These are phyloP conservation scores for Torrubiellomyces zombiae DNA, from an alignment of 2,329 filamentous ascomycete species.

Conservation along the genomic window DNA sequence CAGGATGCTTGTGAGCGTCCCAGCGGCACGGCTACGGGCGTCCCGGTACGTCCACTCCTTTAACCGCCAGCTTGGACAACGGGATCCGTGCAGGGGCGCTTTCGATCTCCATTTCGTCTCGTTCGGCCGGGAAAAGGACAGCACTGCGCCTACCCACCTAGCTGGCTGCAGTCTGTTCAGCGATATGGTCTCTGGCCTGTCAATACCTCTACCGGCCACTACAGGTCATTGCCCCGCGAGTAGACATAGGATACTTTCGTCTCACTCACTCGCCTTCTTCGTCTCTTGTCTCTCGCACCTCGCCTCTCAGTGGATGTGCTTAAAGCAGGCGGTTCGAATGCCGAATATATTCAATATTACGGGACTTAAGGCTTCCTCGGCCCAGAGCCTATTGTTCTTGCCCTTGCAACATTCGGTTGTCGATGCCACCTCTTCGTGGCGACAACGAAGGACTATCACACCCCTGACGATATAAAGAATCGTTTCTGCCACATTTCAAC, in stretches of 20 bases:
- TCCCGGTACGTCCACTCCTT: constrained; percentile 1
- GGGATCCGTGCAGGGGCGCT: constrained; percentile 3
- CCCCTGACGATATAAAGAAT: constrained; percentile 4
- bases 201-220: constrained; percentile 1
- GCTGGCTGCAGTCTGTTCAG: constrained; percentile 2
- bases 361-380: constrained; percentile 13
- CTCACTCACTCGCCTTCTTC: constrained; percentile 1
- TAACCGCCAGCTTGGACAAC: constrained; percentile 1
- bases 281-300: constrained; percentile 12
- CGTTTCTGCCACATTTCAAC: background rate
- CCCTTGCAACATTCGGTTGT: background rate
- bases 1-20: constrained; percentile 1
- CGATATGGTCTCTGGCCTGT: constrained; percentile 1
- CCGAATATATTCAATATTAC: constrained; percentile 16
- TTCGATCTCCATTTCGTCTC: constrained; percentile 4
- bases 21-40: constrained; percentile 1
- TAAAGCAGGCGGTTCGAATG: constrained; percentile 20
- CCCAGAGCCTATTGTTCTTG: background rate
- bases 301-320: constrained; percentile 16
- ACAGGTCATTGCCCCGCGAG: too few relatives aligned
- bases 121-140: constrained; percentile 6
- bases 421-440: background rate
- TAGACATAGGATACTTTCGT: too few relatives aligned
- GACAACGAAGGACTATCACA: too few relatives aligned
- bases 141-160: constrained; percentile 2